Percentiles rank a stretch among this genome's conserved stretches.
Evolutionary conservation across 345 rosid species (phyloP).

Genomic region (Pistacia vera): DNA sequence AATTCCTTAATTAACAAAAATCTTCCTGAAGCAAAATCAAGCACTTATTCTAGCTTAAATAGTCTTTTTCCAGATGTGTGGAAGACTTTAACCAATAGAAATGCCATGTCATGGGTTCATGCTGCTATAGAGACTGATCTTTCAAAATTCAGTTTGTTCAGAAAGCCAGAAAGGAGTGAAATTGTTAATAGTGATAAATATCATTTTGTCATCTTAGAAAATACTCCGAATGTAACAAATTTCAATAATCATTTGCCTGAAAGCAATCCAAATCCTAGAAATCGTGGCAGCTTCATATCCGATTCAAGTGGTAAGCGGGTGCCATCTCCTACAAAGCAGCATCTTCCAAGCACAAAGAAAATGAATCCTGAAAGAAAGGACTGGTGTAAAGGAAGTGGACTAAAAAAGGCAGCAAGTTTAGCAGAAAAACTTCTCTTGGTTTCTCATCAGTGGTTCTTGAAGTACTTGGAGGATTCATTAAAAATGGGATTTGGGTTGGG

Average conservation of each 20-base stretch:
- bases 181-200: constrained; percentile 17
- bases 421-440: constrained; percentile 41
- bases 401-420: constrained; percentile 38
- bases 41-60: constrained; percentile 4
- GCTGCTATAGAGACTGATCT: constrained; percentile 41
- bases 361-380: constrained; percentile 20
- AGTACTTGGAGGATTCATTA: constrained; percentile 45
- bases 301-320: constrained; percentile 21
- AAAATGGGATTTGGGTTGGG: constrained; percentile 30
- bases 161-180: constrained; percentile 27
- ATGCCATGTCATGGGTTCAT: constrained; percentile 47
- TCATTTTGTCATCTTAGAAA: constrained; percentile 33
- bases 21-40: constrained; percentile 25
- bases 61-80: constrained; percentile 5
- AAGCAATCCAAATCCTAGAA: constrained; percentile 25
- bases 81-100: constrained; percentile 20
- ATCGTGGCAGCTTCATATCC: background rate
- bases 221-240: constrained; percentile 18
- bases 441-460: constrained; percentile 52
- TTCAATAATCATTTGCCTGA: constrained; percentile 22
- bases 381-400: constrained; percentile 23
- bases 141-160: constrained; percentile 41
- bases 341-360: constrained; percentile 17
- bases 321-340: constrained; percentile 19
- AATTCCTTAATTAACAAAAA: constrained; percentile 28